These are phyloP conservation scores for Jamesozyma gamospora DNA, from an alignment of 805 yeast genomes.

Conservation along the genomic window DNA sequence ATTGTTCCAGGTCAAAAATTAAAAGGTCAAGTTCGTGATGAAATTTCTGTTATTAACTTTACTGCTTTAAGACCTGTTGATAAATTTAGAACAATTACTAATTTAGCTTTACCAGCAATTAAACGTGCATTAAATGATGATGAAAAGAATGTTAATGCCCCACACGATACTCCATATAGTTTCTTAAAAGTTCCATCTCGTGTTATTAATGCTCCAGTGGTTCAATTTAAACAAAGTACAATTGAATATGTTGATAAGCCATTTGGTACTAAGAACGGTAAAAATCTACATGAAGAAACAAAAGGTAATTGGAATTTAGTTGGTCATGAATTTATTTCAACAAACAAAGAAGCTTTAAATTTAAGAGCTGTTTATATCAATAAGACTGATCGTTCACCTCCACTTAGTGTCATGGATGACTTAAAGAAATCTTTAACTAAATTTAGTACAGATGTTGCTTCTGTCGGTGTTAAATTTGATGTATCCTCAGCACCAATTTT, in stretches of 20 bases:
- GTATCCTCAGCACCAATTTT: slow-evolving; percentile 9
- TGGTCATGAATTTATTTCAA: slow-evolving; percentile 10
- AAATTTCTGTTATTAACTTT: slow-evolving; percentile 11
- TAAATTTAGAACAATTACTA: slow-evolving; percentile 12
- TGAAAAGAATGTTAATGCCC: slow-evolving; percentile 4
- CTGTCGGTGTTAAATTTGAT: slow-evolving; percentile 14
- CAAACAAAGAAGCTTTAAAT: slow-evolving; percentile 5
- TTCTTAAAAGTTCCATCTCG: slow-evolving; percentile 19
- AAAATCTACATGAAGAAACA: slow-evolving; percentile 8
- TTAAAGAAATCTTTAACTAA: slow-evolving; percentile 6
- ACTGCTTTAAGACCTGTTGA: slow-evolving; percentile 16
- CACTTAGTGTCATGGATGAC: slow-evolving; percentile 7
- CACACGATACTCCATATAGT: slow-evolving; percentile 5
- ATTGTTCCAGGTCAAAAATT: slow-evolving; percentile 19
- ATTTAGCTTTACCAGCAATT: slow-evolving; percentile 15
- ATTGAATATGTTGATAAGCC: slow-evolving; percentile 10
- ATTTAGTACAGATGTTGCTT: slow-evolving; percentile 9
- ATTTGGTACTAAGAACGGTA: slow-evolving; percentile 8
- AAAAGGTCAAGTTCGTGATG: slow-evolving; percentile 13
- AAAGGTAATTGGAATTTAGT: slow-evolving; percentile 17
- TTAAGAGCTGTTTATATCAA: slow-evolving; percentile 14
- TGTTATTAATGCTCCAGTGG: slow-evolving; percentile 18
- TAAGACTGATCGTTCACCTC: slow-evolving; percentile 8
- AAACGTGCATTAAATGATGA: slow-evolving; percentile 8
- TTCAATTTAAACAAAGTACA: slow-evolving; percentile 9